Evolutionary conservation across 768 basidiomycete species (phyloP).

Genomic region (Daedalea quercina): DNA sequence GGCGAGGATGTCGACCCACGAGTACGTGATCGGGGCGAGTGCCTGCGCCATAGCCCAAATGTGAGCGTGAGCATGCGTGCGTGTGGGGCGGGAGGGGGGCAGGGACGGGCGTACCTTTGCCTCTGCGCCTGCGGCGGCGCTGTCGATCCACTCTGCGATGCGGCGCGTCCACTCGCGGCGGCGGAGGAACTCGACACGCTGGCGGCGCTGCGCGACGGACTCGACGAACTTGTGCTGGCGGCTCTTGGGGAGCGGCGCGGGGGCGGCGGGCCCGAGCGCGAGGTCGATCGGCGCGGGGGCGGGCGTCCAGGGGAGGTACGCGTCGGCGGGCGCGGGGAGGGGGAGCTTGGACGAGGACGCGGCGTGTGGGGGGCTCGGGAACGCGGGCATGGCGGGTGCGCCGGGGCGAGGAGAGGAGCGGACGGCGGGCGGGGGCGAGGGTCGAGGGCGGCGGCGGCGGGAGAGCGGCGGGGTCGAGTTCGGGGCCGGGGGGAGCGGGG

Average conservation of each 20-base stretch:
- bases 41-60: conserved; percentile 4
- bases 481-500: too few relatives aligned
- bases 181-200: conserved; percentile 46
- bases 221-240: conserved; percentile 40
- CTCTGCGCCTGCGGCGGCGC: background rate
- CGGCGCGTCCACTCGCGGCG: conserved; percentile 37
- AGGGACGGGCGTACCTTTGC: background rate
- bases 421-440: background rate
- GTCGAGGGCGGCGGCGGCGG: background rate
- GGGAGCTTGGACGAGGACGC: background rate
- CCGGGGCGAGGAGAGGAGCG: background rate
- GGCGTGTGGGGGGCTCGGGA: background rate
- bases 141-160: conserved; percentile 30
- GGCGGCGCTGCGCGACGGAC: conserved; percentile 38
- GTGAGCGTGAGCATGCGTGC: background rate
- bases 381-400: background rate
- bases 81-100: background rate
- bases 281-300: background rate
- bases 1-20: conserved; percentile 16
- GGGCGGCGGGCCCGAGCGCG: background rate
- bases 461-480: too few relatives aligned
- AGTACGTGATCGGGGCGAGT: conserved; percentile 10
- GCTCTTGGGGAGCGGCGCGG: conserved; percentile 21
- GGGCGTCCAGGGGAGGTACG: background rate
- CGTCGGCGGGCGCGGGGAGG: background rate